Base-by-base conservation (phyloP, 2,329 filamentous ascomycete species). In the Trichophyton simii region DNA sequence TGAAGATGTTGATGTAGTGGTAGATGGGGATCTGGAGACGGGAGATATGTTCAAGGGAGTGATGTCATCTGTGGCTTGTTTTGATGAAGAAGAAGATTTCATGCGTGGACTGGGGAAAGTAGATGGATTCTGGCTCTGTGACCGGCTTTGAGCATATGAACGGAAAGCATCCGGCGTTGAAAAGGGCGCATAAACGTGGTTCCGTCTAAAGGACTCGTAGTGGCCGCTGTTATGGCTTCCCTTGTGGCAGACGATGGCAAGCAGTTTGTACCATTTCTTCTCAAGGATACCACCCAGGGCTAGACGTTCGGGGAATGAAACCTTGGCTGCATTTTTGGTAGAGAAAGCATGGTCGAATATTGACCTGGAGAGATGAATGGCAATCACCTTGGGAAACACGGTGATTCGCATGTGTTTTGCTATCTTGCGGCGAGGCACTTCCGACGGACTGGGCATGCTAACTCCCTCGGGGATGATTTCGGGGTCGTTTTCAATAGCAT, bases 151-250 rank as follows among this genome's bases (percentile, higher is more conserved):
- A 5, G 85, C 86, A 42, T 88, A 88, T 4, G 82, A 81, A 63
- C 88, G 87, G 73, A 95, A 92, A 0, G 85, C 85, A 66, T 88
- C 86, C 0, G 88, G 85, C 6, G 92, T 96, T 1, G 89, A 88
- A 71, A 86, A 97, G 0, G 91, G 91, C 2, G 87, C 78, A 58
- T 86, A 84, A 7, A 89, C 76, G 62, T 89, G 87, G 73, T 97
- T 94, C 42, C 94, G 83, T 38, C 94, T 83, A 73, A 97, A 97
- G 0, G 91, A 92, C 73, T 99, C 94, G 76, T 99, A 99, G 71
- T 99, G 94, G 0, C 94, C 94, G 68, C 91, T 96, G 70, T 96
- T 87, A 72, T 99, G 94, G 64, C 89, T 95, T 42, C 94, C 94
- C 69, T 95, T 95, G 72, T 99, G 94, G 22, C 89, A 95, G 41